phyloP scores from a whole-genome alignment of 768 basidiomycete genomes.

The Amanita brunnescens region DNA sequence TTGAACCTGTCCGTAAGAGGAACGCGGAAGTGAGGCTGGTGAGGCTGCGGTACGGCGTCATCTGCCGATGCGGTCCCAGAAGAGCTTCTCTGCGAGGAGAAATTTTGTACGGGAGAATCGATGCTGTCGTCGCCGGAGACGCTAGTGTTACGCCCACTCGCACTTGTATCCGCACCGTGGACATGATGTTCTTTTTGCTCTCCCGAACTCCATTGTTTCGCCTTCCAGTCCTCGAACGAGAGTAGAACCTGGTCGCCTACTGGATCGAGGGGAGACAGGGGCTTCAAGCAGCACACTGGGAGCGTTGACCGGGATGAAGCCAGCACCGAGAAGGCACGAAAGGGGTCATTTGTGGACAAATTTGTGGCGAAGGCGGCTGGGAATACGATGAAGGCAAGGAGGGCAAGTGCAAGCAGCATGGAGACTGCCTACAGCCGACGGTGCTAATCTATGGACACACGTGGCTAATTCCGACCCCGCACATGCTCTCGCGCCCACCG shows the following conservation, averaged over 20 bases:
- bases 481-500: slow-evolving; percentile 60
- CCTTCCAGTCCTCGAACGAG: slow-evolving; percentile 87
- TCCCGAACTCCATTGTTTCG: slow-evolving; percentile 43
- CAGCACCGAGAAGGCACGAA: slow-evolving; percentile 45
- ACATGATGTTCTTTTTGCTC: slow-evolving; percentile 25
- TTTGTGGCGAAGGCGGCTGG: slow-evolving; percentile 10
- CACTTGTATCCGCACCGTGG: background rate
- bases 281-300: slow-evolving; percentile 64
- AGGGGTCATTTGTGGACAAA: slow-evolving; percentile 44
- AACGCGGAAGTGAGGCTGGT: slow-evolving; percentile 53
- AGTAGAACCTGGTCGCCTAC: slow-evolving; percentile 59
- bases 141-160: background rate
- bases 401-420: background rate
- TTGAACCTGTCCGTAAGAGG: slow-evolving; percentile 87
- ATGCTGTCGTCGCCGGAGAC: background rate
- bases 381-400: background rate
- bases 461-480: slow-evolving; percentile 18
- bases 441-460: background rate
- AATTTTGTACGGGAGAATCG: background rate
- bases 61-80: slow-evolving; percentile 7
- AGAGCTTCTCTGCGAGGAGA: slow-evolving; percentile 8
- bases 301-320: slow-evolving; percentile 42
- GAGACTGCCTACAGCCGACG: too few relatives aligned
- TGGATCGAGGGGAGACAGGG: slow-evolving; percentile 36
- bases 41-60: slow-evolving; percentile 12